These are phyloP conservation scores for Botryosphaeria dothidea DNA, from an alignment of 2,329 filamentous ascomycete species.

Conservation along the genomic window DNA sequence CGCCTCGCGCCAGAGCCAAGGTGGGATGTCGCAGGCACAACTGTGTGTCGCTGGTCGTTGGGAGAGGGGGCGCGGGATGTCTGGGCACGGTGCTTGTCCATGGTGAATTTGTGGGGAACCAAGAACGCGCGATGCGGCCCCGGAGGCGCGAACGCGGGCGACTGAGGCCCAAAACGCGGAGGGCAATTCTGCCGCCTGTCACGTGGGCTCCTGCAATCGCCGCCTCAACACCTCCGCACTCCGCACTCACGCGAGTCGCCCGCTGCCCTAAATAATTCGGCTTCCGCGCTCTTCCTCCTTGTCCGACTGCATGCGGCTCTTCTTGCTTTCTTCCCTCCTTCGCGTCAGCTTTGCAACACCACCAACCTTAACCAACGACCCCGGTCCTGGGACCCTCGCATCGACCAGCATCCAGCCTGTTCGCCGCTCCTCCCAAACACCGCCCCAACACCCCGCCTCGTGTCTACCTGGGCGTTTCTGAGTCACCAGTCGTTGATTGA, in stretches of 20 bases:
- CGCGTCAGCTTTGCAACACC: neutral
- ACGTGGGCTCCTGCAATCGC: neutral
- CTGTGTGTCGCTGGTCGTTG: neutral
- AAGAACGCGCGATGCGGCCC: neutral
- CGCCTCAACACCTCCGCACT: conserved; percentile 13
- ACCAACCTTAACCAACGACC: neutral
- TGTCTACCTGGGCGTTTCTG: neutral
- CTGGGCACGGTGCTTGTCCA: neutral
- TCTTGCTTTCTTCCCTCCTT: neutral
- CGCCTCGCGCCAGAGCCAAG: neutral
- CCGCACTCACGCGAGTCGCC: conserved; percentile 6
- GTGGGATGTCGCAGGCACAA: neutral
- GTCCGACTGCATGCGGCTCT: neutral
- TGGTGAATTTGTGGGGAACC: conserved; percentile 2
- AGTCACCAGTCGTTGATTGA: neutral
- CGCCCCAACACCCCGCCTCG: neutral
- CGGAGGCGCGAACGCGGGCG: neutral
- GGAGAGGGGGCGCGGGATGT: neutral
- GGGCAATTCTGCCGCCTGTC: conserved; percentile 5
- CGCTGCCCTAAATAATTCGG: neutral
- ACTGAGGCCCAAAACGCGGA: neutral
- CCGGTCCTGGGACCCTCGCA: neutral
- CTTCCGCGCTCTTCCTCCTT: neutral
- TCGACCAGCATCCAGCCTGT: conserved; percentile 11
- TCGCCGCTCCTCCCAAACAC: neutral